Evolutionary conservation across 1,284 basidiomycete species (phyloP).

Genomic region (Gymnopus androsaceus): DNA sequence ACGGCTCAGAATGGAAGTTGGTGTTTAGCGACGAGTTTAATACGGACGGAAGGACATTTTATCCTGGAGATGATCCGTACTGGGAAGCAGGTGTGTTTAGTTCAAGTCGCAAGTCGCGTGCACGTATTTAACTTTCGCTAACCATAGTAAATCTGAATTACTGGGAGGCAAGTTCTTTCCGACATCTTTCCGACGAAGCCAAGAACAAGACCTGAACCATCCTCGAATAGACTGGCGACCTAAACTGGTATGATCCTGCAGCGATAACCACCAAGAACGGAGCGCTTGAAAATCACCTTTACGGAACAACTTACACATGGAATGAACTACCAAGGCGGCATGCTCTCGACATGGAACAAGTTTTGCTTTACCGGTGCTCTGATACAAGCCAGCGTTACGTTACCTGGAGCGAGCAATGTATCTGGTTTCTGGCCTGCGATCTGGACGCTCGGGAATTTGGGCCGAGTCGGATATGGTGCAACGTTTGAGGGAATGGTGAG

Average conservation of each 20-base stretch:
- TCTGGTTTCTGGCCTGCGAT: slow-evolving; percentile 41
- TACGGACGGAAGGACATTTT: slow-evolving; percentile 45
- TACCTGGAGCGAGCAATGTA: slow-evolving; percentile 54
- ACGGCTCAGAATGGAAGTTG: slow-evolving; percentile 50
- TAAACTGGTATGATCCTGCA: slow-evolving; percentile 53
- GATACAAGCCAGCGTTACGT: slow-evolving; percentile 41
- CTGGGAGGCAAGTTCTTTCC: slow-evolving; percentile 24
- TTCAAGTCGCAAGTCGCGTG: too few species aligned
- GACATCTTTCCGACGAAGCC: neutral
- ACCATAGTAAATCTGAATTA: slow-evolving; percentile 36
- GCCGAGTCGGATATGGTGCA: slow-evolving; percentile 53
- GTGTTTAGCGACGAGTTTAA: slow-evolving; percentile 41
- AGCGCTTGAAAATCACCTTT: slow-evolving; percentile 63
- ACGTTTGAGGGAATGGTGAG: slow-evolving; percentile 53
- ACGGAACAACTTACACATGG: slow-evolving; percentile 51
- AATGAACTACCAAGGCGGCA: slow-evolving; percentile 62
- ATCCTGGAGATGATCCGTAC: slow-evolving; percentile 66
- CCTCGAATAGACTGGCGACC: slow-evolving; percentile 42
- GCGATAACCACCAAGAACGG: slow-evolving; percentile 60
- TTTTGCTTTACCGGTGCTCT: slow-evolving; percentile 70
- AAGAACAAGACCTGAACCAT: too few species aligned
- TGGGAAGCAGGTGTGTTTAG: slow-evolving; percentile 61
- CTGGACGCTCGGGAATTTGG: slow-evolving; percentile 52
- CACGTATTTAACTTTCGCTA: too few species aligned
- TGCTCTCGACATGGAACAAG: slow-evolving; percentile 59